A percentile compares a stretch with the other conserved stretches of the same genome.
These are phyloP conservation scores for Fraxinus nigra DNA, from an alignment of 305 asterid genomes.

Conservation along the genomic window DNA sequence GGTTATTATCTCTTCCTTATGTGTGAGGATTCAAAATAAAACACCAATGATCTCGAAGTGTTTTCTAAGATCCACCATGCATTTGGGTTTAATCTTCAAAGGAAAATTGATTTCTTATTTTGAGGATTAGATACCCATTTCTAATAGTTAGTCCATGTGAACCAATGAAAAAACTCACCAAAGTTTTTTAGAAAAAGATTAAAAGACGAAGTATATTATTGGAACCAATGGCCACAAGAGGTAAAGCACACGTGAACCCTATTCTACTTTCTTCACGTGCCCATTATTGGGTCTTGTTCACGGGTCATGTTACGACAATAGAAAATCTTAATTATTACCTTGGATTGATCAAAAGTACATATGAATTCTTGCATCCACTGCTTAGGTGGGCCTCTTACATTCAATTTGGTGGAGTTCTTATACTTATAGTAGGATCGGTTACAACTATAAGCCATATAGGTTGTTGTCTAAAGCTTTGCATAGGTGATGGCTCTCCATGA, in stretches of 20 bases:
- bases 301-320: neutral
- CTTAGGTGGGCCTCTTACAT: neutral
- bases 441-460: neutral
- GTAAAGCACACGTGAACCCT: neutral
- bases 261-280: neutral
- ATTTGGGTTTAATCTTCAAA: no score
- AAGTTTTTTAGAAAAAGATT: no score
- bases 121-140: no score
- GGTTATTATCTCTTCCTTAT: no score
- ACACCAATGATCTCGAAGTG: no score
- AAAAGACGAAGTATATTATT: neutral
- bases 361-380: neutral
- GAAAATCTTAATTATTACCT: neutral
- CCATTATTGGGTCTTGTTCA: neutral
- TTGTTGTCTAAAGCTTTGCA: neutral
- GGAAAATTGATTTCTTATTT: no score
- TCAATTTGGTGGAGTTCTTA: neutral
- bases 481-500: neutral
- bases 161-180: neutral
- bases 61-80: no score
- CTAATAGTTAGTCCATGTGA: neutral
- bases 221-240: neutral
- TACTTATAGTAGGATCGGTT: neutral
- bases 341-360: neutral
- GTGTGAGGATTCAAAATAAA: no score